phyloP scores from a whole-genome alignment of 495 filamentous ascomycete genomes.

The Annulohypoxylon nitens region DNA sequence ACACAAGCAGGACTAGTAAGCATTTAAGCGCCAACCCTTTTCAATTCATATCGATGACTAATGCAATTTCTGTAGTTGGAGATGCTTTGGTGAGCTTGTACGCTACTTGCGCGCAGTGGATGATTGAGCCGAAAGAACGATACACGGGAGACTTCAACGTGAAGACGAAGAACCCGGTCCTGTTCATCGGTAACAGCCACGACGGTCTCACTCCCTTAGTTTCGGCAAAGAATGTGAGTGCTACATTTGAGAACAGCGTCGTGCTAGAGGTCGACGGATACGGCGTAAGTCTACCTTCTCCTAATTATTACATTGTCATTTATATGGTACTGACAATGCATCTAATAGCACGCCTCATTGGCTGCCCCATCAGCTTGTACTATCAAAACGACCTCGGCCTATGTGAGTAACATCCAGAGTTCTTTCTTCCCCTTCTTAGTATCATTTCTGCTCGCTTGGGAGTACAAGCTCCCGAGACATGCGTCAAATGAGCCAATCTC shows the following conservation, averaged over 20 bases:
- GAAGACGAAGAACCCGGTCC: slow-evolving; percentile 59
- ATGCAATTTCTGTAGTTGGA: slow-evolving; percentile 37
- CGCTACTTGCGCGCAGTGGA: slow-evolving; percentile 58
- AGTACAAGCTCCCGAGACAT: too few species aligned
- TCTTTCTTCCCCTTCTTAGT: too few species aligned
- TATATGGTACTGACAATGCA: background rate
- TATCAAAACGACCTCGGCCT: slow-evolving; percentile 57
- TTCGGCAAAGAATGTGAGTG: slow-evolving; percentile 64
- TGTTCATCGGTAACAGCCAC: slow-evolving; percentile 60
- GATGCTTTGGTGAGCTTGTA: slow-evolving; percentile 37
- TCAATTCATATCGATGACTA: slow-evolving; percentile 2
- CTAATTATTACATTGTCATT: background rate
- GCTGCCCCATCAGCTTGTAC: slow-evolving; percentile 64
- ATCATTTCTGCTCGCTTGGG: too few species aligned
- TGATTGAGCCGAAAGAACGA: slow-evolving; percentile 57
- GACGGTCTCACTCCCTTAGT: slow-evolving; percentile 61
- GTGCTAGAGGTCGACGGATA: slow-evolving; percentile 66
- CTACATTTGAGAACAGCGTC: slow-evolving; percentile 64
- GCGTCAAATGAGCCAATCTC: too few species aligned
- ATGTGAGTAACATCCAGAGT: too few species aligned
- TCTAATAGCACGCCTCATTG: slow-evolving; percentile 60
- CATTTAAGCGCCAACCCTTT: background rate
- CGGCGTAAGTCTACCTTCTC: slow-evolving; percentile 60
- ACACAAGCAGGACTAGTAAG: slow-evolving; percentile 37
- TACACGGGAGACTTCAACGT: slow-evolving; percentile 59